These are phyloP conservation scores for Amanita rimosa DNA, from an alignment of 768 basidiomycete genomes.

Conservation along the genomic window DNA sequence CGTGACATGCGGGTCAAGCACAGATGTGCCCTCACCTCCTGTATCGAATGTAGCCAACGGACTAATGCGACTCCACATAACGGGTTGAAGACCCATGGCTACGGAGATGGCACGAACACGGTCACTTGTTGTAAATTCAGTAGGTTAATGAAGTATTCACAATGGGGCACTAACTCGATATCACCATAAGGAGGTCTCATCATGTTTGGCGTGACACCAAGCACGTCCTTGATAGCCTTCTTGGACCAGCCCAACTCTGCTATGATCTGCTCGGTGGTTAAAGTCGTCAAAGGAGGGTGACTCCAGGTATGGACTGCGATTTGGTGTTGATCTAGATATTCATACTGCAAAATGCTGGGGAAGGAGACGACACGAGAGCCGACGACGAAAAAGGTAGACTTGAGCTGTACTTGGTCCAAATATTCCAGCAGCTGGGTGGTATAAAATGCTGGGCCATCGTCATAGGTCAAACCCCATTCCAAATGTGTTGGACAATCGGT, in stretches of 20 bases:
- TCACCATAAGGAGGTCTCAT: constrained; percentile 81
- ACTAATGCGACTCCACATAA: constrained; percentile 76
- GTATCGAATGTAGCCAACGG: constrained; percentile 59
- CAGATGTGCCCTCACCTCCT: constrained; percentile 29
- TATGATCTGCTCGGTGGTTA: constrained; percentile 71
- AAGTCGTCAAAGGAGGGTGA: constrained; percentile 61
- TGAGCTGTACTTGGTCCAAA: constrained; percentile 50
- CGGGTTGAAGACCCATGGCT: constrained; percentile 74
- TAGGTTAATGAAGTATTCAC: not conserved
- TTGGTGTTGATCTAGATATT: constrained; percentile 76
- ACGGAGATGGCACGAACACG: constrained; percentile 76
- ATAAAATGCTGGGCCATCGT: constrained; percentile 75
- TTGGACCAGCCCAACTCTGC: constrained; percentile 85
- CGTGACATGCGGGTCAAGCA: not conserved
- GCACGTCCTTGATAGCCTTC: constrained; percentile 74
- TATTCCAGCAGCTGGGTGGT: constrained; percentile 67
- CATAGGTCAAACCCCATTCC: constrained; percentile 48
- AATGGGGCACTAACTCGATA: constrained; percentile 43
- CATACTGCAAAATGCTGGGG: constrained; percentile 55
- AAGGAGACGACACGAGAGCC: constrained; percentile 70
- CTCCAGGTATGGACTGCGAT: constrained; percentile 64
- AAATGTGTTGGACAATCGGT: constrained; percentile 60
- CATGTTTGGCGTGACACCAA: constrained; percentile 67
- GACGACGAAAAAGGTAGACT: constrained; percentile 81
- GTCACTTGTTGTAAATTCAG: constrained; percentile 35